Conservation (phyloP, 805 yeast genomes). For the Spathaspora arborariae region DNA sequence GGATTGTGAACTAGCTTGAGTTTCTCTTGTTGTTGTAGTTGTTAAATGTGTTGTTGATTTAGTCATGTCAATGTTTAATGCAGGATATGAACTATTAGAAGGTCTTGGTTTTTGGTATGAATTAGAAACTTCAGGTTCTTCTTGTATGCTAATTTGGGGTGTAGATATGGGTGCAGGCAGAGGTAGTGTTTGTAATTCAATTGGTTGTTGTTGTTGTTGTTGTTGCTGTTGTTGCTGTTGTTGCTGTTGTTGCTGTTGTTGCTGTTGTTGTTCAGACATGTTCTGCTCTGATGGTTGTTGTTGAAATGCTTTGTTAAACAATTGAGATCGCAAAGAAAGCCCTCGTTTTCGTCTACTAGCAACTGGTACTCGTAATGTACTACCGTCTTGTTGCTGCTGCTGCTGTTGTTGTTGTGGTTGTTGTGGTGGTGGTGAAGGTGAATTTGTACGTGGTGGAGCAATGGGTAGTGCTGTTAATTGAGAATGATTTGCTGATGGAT, state of each 20-base stretch:
- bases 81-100: neutral
- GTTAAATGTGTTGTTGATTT: slow-evolving; percentile 23
- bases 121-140: slow-evolving; percentile 1
- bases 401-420: too few species aligned
- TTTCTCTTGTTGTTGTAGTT: slow-evolving; percentile 10
- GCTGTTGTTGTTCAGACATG: slow-evolving; percentile 1
- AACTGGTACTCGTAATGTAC: neutral
- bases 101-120: neutral
- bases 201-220: neutral
- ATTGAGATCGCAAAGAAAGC: slow-evolving; percentile 61
- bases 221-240: neutral
- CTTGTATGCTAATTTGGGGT: neutral
- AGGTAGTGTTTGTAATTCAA: slow-evolving; percentile 5
- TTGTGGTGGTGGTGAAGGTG: neutral
- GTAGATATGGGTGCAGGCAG: neutral
- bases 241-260: neutral
- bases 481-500: neutral
- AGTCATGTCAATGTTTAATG: neutral
- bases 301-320: slow-evolving; percentile 45
- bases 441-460: neutral
- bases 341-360: slow-evolving; percentile 51
- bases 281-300: neutral
- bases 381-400: neutral
- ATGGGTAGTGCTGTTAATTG: neutral
- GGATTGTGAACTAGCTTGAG: slow-evolving; percentile 15